Base-by-base conservation (phyloP, 1,284 basidiomycete species). In the Pholiota adiposa region DNA sequence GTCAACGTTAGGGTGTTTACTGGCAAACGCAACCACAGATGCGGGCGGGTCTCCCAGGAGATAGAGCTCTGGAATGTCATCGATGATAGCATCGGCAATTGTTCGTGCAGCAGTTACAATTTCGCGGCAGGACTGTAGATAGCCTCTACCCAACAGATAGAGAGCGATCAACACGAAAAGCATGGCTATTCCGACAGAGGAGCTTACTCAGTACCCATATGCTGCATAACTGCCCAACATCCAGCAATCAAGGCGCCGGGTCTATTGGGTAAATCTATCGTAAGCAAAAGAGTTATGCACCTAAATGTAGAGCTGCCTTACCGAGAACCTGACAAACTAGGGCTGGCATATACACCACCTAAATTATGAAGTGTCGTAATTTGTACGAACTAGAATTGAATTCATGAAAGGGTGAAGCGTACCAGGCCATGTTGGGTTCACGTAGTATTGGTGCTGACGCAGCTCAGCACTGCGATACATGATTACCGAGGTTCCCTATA, bases 161-260 rank as follows among this genome's bases (percentile, higher is more conserved):
- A 43, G 18, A 50, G 48, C 19, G 52, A 41, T 46, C 14, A 34
- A 29, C 3, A 19, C 12, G 12, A 54, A 38, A 0, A 16, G 31
- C 54, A 2, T 25, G 34, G 25, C 38, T 19, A 3, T 40, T 54
- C 19, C 51, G 14, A 21, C 25, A 23, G 12, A 19, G 41, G 34
- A 59, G 23, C 88, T 63, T 71, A 94, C 87, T 91, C 84, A 60
- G 89, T 82, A 27, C 97, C 97, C 78, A 97, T 89, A 72, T 93
- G 88, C 70, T 97, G 92, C 88, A 98, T 89, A 1, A 94, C 94
- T 3, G 97, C 95, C 96, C 96, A 99, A 16, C 95, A 90, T 44
- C 94, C 97, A 11, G 97, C 97, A 61, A 99, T 92, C 59, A 98
- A 78, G 0, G 94, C 89, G 8, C 97, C 97, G 0, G 96, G 94